These are phyloP conservation scores for Kokia cookei DNA, from an alignment of 441 rosid genomes.

Conservation along the genomic window DNA sequence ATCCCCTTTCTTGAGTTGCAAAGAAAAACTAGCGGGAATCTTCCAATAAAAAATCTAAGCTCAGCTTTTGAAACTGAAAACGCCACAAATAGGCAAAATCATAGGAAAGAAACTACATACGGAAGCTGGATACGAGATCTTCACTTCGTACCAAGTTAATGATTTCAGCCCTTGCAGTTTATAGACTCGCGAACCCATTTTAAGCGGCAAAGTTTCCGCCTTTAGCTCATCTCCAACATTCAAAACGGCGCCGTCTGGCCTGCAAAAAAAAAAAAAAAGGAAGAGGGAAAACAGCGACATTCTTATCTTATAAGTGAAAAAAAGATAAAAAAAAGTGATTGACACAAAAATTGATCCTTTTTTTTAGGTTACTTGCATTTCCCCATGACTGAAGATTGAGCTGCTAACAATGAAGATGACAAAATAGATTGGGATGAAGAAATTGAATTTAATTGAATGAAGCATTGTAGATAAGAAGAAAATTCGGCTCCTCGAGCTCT, in stretches of 20 bases:
- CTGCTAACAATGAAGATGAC: constrained; percentile 18
- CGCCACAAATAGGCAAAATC: constrained; percentile 2
- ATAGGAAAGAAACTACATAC: constrained; percentile 44
- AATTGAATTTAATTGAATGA: not conserved
- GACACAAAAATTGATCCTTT: not conserved
- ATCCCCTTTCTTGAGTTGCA: constrained; percentile 50
- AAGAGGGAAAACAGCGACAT: not conserved
- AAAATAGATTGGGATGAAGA: constrained; percentile 17
- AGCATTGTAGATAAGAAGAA: constrained; percentile 15
- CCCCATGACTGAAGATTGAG: constrained; percentile 24
- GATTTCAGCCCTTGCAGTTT: constrained; percentile 57
- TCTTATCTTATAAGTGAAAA: not conserved
- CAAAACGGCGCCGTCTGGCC: constrained; percentile 36
- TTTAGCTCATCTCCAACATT: constrained; percentile 59
- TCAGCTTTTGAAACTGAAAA: constrained; percentile 7
- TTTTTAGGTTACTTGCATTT: constrained; percentile 30
- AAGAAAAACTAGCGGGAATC: constrained; percentile 70
- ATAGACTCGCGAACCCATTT: constrained; percentile 55
- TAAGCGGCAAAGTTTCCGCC: constrained; percentile 60
- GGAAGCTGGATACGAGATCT: constrained; percentile 97
- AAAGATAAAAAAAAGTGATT: not conserved
- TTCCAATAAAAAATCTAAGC: constrained; percentile 3
- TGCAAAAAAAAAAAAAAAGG: constrained; percentile 4
- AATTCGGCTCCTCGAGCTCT: not conserved
- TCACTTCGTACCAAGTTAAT: constrained; percentile 83